These are phyloP conservation scores for Echium plantagineum DNA, from an alignment of 257 asterid species.

Conservation along the genomic window DNA sequence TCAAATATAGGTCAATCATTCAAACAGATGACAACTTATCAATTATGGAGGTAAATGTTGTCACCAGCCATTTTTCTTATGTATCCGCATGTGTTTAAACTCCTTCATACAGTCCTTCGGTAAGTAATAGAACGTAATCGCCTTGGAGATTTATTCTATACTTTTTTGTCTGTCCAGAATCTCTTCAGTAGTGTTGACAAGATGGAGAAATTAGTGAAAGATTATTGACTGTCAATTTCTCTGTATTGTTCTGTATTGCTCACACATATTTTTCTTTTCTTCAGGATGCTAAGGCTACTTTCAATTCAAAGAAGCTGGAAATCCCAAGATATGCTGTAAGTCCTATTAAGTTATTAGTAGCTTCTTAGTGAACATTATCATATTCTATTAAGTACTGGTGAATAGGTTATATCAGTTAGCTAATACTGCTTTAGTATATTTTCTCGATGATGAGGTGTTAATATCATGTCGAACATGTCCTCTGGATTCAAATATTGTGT, in stretches of 20 bases:
- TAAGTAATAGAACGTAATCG: neutral
- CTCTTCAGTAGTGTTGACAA: neutral
- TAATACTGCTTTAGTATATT: too few species aligned
- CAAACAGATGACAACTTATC: constrained; percentile 12
- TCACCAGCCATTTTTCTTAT: neutral
- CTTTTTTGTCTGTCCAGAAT: neutral
- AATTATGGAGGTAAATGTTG: constrained; percentile 15
- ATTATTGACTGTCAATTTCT: neutral
- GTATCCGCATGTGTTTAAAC: neutral
- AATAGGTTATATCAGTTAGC: too few species aligned
- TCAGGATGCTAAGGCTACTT: constrained; percentile 39
- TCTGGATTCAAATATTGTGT: too few species aligned
- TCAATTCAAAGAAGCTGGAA: constrained; percentile 32
- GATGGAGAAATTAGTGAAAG: neutral
- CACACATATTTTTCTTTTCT: constrained; percentile 6
- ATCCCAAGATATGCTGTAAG: constrained; percentile 85
- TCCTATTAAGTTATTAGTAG: constrained; percentile 9
- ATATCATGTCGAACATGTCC: too few species aligned
- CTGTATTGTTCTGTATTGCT: neutral
- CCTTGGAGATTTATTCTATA: too few species aligned
- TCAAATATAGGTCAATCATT: constrained; percentile 16
- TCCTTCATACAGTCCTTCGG: neutral
- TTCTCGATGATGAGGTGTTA: too few species aligned
- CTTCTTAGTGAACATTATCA: neutral
- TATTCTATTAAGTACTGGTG: too few species aligned